Percentiles rank a stretch among this genome's conserved stretches.
phyloP scores from a whole-genome alignment of 2,329 filamentous ascomycete species.

The Delphinella strobiligena region DNA sequence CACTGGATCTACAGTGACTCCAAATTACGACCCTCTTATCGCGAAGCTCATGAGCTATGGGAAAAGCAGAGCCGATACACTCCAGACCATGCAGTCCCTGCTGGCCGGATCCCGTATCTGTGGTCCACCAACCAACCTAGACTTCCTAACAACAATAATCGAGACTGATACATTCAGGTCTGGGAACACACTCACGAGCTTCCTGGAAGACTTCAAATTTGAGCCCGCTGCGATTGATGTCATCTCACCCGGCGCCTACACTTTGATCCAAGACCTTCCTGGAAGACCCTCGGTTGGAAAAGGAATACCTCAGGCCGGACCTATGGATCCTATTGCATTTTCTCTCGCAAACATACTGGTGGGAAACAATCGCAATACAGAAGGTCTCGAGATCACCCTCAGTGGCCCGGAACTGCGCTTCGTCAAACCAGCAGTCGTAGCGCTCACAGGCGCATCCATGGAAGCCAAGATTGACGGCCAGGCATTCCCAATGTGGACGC shows the following conservation, averaged over 20 bases:
- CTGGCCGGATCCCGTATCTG: conserved; percentile 36
- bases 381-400: conserved; percentile 49
- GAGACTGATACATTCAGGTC: conserved; percentile 30
- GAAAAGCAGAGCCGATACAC: conserved; percentile 28
- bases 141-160: conserved; percentile 43
- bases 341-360: conserved; percentile 48
- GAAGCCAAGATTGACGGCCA: conserved; percentile 39
- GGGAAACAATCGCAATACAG: conserved; percentile 39
- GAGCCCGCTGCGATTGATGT: conserved; percentile 42
- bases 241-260: conserved; percentile 44
- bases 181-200: conserved; percentile 46
- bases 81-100: conserved; percentile 31
- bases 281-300: conserved; percentile 44
- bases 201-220: conserved; percentile 40
- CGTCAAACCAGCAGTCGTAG: conserved; percentile 40
- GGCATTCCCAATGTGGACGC: conserved; percentile 42
- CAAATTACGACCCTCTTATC: conserved; percentile 46
- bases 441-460: conserved; percentile 45
- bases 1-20: conserved; percentile 43
- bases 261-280: conserved; percentile 47
- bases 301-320: conserved; percentile 47
- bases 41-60: conserved; percentile 48
- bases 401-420: conserved; percentile 48
- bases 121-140: conserved; percentile 46
- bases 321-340: conserved; percentile 50